Evolutionary conservation across 768 basidiomycete species (phyloP).

Genomic region (Pleurotus cornucopiae): DNA sequence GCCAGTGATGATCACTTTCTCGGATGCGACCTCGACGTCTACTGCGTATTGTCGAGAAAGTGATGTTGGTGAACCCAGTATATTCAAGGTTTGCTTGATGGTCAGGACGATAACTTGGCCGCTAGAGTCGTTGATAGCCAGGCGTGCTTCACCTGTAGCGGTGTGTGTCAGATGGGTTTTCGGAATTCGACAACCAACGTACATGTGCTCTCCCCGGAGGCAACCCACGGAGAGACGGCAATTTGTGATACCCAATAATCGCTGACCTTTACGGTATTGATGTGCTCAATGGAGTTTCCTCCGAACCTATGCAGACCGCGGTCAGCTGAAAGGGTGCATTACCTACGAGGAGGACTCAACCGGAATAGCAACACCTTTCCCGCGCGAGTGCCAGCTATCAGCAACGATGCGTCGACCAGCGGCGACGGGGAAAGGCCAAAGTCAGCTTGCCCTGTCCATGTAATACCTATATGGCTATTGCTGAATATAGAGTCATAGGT

Average conservation of each 20-base stretch:
- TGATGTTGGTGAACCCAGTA: conserved; percentile 16
- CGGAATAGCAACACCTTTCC: conserved; percentile 60
- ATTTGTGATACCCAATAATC: conserved; percentile 64
- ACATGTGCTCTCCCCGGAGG: conserved; percentile 32
- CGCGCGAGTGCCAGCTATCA: conserved; percentile 66
- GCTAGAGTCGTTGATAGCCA: conserved; percentile 58
- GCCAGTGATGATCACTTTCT: conserved; percentile 23
- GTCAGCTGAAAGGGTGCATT: no score
- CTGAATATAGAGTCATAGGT: not conserved
- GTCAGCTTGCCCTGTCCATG: conserved; percentile 63
- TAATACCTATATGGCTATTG: conserved; percentile 42
- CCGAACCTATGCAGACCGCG: no score
- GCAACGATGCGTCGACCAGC: conserved; percentile 53
- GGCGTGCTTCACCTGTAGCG: conserved; percentile 45
- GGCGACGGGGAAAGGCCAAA: conserved; percentile 51
- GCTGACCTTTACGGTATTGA: conserved; percentile 24
- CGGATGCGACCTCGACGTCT: conserved; percentile 24
- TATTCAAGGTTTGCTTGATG: conserved; percentile 42
- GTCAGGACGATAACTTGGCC: conserved; percentile 56
- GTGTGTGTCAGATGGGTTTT: no score
- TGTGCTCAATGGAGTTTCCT: no score
- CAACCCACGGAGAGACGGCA: conserved; percentile 55
- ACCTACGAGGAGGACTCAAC: conserved; percentile 22
- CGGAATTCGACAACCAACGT: no score
- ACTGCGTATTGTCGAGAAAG: conserved; percentile 33